Conservation (phyloP, 2,329 filamentous ascomycete genomes). For the Sphaerulina vaccinii region DNA sequence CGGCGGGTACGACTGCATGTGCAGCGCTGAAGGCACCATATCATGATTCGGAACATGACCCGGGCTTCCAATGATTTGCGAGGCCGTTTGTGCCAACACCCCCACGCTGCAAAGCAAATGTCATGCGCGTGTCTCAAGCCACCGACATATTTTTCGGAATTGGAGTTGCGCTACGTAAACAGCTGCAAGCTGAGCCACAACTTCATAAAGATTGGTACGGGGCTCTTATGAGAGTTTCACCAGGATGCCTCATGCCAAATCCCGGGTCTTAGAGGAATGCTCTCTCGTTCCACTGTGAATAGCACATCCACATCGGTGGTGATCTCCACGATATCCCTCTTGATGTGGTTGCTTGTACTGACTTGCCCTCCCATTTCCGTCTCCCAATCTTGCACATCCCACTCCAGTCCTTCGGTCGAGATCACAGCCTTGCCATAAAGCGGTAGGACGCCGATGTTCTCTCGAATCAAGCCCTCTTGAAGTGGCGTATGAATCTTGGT, state of each 20-base stretch:
- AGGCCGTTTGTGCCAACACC: no score
- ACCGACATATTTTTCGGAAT: no score
- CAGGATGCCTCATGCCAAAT: constrained; percentile 10
- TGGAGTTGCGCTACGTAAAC: no score
- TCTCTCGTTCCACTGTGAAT: constrained; percentile 47
- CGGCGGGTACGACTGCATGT: not conserved
- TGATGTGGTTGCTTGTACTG: constrained; percentile 52
- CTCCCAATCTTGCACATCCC: constrained; percentile 83
- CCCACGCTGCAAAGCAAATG: no score
- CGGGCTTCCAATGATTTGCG: not conserved
- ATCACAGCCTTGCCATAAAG: constrained; percentile 77
- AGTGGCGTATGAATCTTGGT: constrained; percentile 67
- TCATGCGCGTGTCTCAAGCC: no score
- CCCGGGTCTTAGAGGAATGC: not conserved
- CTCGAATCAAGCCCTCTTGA: constrained; percentile 58
- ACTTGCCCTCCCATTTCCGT: constrained; percentile 54
- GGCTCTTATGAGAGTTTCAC: no score
- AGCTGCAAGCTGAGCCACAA: no score
- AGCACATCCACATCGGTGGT: constrained; percentile 45
- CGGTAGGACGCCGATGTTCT: constrained; percentile 83
- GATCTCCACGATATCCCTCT: constrained; percentile 42
- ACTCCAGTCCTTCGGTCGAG: constrained; percentile 76
- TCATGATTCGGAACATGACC: not conserved
- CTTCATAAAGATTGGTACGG: no score
- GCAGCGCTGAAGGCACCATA: not conserved